These are phyloP conservation scores for Gracilaria gracilis DNA, from an alignment of 23 red algal genomes.

Conservation along the genomic window DNA sequence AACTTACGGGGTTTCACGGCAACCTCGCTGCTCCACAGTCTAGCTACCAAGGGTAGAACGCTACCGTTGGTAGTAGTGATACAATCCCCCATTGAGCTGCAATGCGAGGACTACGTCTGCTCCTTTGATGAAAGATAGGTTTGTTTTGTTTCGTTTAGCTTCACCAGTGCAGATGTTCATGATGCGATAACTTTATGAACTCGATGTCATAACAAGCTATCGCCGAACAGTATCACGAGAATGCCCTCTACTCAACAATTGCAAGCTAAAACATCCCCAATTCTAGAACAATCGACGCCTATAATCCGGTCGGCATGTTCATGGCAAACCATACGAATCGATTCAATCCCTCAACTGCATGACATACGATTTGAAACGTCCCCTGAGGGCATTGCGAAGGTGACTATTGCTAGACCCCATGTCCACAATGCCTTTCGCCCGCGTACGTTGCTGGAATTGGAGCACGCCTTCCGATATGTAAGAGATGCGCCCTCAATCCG, in stretches of 20 bases:
- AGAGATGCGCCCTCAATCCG: slow-evolving; percentile 71
- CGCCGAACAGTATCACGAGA: background rate
- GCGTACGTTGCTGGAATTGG: slow-evolving; percentile 68
- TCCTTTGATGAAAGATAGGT: no score
- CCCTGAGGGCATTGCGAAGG: slow-evolving; percentile 69
- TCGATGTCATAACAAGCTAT: background rate
- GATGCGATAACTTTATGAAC: background rate
- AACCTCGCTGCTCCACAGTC: no score
- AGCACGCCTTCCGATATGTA: slow-evolving; percentile 59
- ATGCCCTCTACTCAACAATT: background rate
- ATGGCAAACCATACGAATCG: slow-evolving; percentile 46
- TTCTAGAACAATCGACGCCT: background rate
- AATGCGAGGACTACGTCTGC: no score
- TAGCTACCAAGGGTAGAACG: no score
- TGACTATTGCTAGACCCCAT: slow-evolving; percentile 73
- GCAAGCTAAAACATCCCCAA: background rate
- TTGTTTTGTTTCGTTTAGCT: background rate
- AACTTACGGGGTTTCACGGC: no score
- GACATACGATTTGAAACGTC: slow-evolving; percentile 66
- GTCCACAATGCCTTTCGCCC: slow-evolving; percentile 86
- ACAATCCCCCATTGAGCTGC: no score
- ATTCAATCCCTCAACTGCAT: slow-evolving; percentile 3
- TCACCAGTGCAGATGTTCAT: background rate
- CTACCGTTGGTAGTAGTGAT: no score
- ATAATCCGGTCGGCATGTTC: slow-evolving; percentile 6